These are phyloP conservation scores for Pistacia integerrima DNA, from an alignment of 345 rosid genomes.

Conservation along the genomic window DNA sequence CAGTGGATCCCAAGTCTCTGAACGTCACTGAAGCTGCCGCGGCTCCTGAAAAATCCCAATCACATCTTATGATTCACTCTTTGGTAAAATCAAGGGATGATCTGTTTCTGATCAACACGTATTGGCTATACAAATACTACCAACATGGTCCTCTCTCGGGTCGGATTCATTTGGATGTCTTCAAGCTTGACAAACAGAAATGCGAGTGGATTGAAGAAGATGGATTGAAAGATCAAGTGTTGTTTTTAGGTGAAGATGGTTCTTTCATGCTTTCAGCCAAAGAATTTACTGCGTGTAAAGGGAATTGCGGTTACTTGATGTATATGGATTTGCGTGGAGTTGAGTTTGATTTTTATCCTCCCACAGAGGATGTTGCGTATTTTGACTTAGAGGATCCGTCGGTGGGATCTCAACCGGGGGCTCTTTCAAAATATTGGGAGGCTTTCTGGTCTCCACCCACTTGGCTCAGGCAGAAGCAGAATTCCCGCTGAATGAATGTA, in stretches of 20 bases:
- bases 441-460: no score
- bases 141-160: background rate
- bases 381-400: no score
- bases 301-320: no score
- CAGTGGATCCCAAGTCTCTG: background rate
- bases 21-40: background rate
- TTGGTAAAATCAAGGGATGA: background rate
- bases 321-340: no score
- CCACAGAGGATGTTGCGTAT: no score
- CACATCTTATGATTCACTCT: no score
- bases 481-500: no score
- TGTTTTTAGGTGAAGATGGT: constrained; percentile 9
- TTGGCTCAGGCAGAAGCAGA: no score
- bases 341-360: no score
- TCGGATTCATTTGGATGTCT: background rate
- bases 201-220: constrained; percentile 7
- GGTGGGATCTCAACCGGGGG: no score
- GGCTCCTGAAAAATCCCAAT: background rate
- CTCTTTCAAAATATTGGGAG: no score
- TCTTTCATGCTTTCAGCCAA: background rate
- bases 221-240: constrained; percentile 3
- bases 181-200: constrained; percentile 13
- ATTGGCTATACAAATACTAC: no score
- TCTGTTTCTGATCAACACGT: constrained; percentile 3
- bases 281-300: background rate